phyloP scores from a whole-genome alignment of 2,329 filamentous ascomycete species.

The Beauveria medogensis region DNA sequence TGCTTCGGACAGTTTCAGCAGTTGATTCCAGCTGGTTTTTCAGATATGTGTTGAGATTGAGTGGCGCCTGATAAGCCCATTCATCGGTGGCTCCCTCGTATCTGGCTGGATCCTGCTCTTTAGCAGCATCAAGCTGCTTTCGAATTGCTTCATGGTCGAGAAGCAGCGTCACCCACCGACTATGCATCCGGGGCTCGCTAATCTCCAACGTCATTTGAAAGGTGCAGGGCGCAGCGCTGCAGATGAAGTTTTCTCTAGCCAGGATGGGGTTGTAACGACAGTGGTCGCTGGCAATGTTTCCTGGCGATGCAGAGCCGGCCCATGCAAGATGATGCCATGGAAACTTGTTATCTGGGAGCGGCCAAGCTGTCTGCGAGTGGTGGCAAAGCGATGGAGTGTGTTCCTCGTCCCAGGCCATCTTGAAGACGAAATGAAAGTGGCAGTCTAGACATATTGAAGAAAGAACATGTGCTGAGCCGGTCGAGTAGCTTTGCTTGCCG shows the following conservation, averaged over 20 bases:
- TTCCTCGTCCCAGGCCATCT: conserved; percentile 24
- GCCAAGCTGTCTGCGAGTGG: conserved; percentile 25
- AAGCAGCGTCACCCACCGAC: conserved; percentile 35
- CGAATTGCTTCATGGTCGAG: conserved; percentile 37
- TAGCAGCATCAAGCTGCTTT: conserved; percentile 30
- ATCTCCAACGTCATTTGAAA: conserved; percentile 39
- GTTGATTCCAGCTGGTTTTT: conserved; percentile 37
- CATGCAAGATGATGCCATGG: conserved; percentile 33
- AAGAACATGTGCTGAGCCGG: conserved; percentile 20
- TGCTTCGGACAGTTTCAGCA: conserved; percentile 32
- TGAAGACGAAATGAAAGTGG: conserved; percentile 34
- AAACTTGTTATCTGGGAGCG: conserved; percentile 25
- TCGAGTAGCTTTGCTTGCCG: conserved; percentile 30
- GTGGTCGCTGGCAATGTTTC: conserved; percentile 17
- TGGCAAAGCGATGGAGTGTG: conserved; percentile 24
- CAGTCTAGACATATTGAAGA: conserved; percentile 33
- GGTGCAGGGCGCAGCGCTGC: conserved; percentile 34
- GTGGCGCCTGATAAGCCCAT: conserved; percentile 32
- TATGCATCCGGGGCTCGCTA: conserved; percentile 38
- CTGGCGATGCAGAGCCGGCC: conserved; percentile 23
- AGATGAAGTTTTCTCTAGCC: conserved; percentile 31
- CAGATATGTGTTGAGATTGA: conserved; percentile 43
- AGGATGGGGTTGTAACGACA: conserved; percentile 32
- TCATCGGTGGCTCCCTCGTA: conserved; percentile 36
- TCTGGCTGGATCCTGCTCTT: conserved; percentile 37